Conservation (phyloP, 306 rosid species). For the Inga oerstediana region DNA sequence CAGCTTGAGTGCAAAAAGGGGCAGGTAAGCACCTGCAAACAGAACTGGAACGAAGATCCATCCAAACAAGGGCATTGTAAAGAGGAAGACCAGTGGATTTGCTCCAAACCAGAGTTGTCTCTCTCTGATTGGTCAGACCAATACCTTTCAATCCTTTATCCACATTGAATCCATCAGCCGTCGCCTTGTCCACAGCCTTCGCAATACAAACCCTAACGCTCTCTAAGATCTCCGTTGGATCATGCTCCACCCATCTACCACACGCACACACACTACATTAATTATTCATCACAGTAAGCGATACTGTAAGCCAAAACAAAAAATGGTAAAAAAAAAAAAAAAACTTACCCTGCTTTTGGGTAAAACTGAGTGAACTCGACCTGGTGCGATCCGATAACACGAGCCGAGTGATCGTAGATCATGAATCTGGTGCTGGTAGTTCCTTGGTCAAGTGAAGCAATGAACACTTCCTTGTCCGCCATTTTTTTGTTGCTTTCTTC, state of each 20-base stretch:
- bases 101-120: constrained; percentile 92
- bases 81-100: constrained; percentile 90
- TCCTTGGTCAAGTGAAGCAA: constrained; percentile 89
- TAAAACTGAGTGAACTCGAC: constrained; percentile 89
- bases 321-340: no score
- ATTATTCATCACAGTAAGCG: neutral
- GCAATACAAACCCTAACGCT: constrained; percentile 70
- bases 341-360: constrained; percentile 75
- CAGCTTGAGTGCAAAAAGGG: neutral
- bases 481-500: constrained; percentile 12
- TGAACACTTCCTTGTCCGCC: constrained; percentile 50
- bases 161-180: constrained; percentile 78
- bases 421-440: constrained; percentile 88
- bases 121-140: constrained; percentile 94
- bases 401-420: constrained; percentile 58
- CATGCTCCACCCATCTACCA: constrained; percentile 90
- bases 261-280: neutral
- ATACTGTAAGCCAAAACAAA: neutral
- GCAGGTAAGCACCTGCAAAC: constrained; percentile 66
- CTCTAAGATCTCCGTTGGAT: constrained; percentile 86
- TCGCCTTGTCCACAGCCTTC: constrained; percentile 82
- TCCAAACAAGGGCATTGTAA: constrained; percentile 88
- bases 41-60: constrained; percentile 84
- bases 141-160: constrained; percentile 72
- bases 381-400: constrained; percentile 68